These are phyloP conservation scores for Aspergillus brasiliensis DNA, from an alignment of 2,329 filamentous ascomycete species.

Conservation along the genomic window DNA sequence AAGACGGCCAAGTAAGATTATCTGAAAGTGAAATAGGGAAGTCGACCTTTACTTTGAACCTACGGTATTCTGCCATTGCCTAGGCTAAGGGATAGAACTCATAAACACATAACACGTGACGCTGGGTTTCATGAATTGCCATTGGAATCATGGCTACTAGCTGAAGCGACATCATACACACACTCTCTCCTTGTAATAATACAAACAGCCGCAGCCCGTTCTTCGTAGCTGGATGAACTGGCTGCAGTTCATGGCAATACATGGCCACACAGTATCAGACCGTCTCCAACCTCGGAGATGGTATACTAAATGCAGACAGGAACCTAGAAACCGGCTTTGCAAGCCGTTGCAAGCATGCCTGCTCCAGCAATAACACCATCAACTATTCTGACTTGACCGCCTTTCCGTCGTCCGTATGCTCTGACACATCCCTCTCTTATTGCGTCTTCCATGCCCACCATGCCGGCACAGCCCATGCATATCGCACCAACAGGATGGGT, in stretches of 20 bases:
- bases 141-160: not conserved
- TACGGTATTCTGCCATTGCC: too few species aligned
- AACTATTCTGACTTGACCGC: constrained; percentile 66
- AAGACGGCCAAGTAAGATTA: too few species aligned
- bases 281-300: not conserved
- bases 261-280: not conserved
- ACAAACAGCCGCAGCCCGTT: not conserved
- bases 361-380: constrained; percentile 62
- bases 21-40: too few species aligned
- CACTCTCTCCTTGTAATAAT: not conserved
- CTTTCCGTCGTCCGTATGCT: constrained; percentile 62
- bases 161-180: not conserved
- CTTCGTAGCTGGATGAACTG: not conserved
- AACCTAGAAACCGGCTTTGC: constrained; percentile 39
- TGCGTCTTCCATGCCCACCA: constrained; percentile 79
- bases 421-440: constrained; percentile 71
- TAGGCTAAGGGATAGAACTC: not conserved
- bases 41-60: too few species aligned
- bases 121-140: not conserved
- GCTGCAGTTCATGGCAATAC: not conserved
- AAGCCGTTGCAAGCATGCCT: constrained; percentile 38
- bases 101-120: not conserved
- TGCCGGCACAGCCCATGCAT: constrained; percentile 86
- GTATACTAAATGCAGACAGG: not conserved
- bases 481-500: constrained; percentile 63